A percentile compares a stretch with the other conserved stretches of the same genome.
Evolutionary conservation across 495 filamentous ascomycete species (phyloP).

Genomic region (Lentithecium fluviatile): DNA sequence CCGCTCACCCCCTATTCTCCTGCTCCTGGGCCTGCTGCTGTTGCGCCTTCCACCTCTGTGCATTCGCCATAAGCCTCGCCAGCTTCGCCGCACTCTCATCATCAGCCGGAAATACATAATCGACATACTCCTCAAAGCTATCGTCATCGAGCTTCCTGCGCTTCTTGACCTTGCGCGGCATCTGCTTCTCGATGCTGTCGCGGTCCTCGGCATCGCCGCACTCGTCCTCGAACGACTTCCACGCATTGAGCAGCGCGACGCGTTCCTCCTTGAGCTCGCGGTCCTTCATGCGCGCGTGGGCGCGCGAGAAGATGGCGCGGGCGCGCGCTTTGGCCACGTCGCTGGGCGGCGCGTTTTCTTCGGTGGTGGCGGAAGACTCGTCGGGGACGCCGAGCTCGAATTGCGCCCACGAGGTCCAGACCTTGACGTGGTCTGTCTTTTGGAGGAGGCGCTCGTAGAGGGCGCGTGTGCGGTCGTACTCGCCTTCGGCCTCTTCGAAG

Average conservation of each 20-base stretch:
- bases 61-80: conserved; percentile 78
- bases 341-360: conserved; percentile 68
- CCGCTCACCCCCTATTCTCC: neutral
- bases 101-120: conserved; percentile 96
- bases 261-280: conserved; percentile 87
- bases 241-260: conserved; percentile 83
- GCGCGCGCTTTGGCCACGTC: conserved; percentile 80
- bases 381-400: conserved; percentile 89
- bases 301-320: conserved; percentile 79
- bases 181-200: conserved; percentile 83
- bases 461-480: conserved; percentile 76
- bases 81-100: conserved; percentile 83
- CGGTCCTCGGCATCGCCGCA: conserved; percentile 76
- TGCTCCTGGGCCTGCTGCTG: conserved; percentile 36
- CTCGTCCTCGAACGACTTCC: conserved; percentile 84
- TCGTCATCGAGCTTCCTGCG: conserved; percentile 91
- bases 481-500: conserved; percentile 91
- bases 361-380: conserved; percentile 57
- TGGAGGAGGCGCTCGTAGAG: conserved; percentile 88
- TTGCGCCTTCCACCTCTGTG: conserved; percentile 81
- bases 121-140: conserved; percentile 94
- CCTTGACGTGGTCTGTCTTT: conserved; percentile 96
- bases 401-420: conserved; percentile 95
- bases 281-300: conserved; percentile 85
- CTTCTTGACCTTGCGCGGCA: conserved; percentile 93